These are phyloP conservation scores for Monilinia polystroma DNA, from an alignment of 2,329 filamentous ascomycete genomes.

Conservation along the genomic window DNA sequence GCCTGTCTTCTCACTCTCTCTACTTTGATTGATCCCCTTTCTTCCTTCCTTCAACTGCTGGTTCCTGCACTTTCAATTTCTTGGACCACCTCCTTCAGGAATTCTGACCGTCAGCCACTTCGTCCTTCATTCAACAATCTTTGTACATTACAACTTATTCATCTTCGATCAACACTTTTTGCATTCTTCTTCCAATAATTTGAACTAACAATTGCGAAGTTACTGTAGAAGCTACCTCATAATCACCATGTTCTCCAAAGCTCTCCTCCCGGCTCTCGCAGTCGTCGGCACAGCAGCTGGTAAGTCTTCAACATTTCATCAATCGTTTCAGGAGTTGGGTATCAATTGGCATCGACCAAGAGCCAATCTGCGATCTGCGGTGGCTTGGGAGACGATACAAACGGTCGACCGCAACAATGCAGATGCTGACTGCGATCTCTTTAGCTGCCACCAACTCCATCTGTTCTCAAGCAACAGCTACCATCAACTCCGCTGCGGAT, in stretches of 20 bases:
- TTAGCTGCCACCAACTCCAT: slow-evolving; percentile 23
- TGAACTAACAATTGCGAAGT: slow-evolving; percentile 20
- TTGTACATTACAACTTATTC: slow-evolving; percentile 5
- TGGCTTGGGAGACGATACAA: not conserved
- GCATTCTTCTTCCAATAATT: slow-evolving; percentile 20
- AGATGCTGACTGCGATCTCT: not conserved
- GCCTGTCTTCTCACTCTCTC: too few relatives aligned
- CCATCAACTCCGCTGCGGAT: slow-evolving; percentile 39
- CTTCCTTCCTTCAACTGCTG: slow-evolving; percentile 9
- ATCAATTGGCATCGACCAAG: not conserved
- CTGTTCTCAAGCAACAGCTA: slow-evolving; percentile 38
- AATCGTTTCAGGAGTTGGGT: not conserved
- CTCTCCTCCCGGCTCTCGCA: slow-evolving; percentile 22
- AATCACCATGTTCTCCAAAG: slow-evolving; percentile 22
- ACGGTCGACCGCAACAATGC: accelerated
- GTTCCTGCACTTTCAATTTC: slow-evolving; percentile 2
- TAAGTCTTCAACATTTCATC: slow-evolving; percentile 9
- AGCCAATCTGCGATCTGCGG: not conserved
- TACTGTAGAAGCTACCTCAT: slow-evolving; percentile 21
- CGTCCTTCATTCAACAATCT: not conserved
- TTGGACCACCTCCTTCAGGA: slow-evolving; percentile 1
- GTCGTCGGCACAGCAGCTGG: slow-evolving; percentile 20
- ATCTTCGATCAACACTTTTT: slow-evolving; percentile 19
- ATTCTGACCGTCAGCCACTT: slow-evolving; percentile 8
- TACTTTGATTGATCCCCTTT: not conserved